Base-by-base conservation (phyloP, 2,329 filamentous ascomycete genomes). In the Huntiella bhutanensis region DNA sequence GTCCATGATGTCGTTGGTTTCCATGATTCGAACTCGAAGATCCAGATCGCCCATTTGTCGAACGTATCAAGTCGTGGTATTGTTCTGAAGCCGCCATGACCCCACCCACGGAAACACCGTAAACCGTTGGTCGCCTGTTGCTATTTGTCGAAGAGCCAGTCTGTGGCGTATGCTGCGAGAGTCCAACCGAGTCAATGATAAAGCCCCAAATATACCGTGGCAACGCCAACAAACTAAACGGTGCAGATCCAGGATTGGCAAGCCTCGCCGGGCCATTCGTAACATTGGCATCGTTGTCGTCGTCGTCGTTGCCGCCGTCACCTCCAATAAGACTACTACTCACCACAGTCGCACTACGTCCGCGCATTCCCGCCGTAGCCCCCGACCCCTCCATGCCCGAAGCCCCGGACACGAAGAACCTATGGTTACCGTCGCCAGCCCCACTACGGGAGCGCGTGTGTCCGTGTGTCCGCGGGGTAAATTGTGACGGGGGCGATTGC, bases 281-380 rank as follows among this genome's bases (percentile, higher is more conserved):
- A 28, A 28, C 22, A 28, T 28, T 28, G 22, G 22, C 7, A 28
- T 28, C 22, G 22, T 28, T 8, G 6, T 28, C 22, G 22, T 28
- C 22, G 22, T 28, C 22, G 22, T 28, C 4, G 22, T 8, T 3
- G 22, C 7, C 22, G 22, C 22, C 22, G 22, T 28, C 22, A 28
- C 22, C 22, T 28, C 22, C 22, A 28, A 28, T 28, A 6, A 28
- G 6, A 28, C 19, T 28, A 41, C 33, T 34, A 61, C 65, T 52
- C 56, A 73, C 70, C 62, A 71, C 60, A 1, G 69, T 70, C 50
- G 66, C 64, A 52, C 69, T 73, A 53, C 70, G 58, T 47, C 55
- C 62, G 51, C 64, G 44, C 28, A 45, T 22, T 33, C 61, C 51
- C 53, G 46, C 44, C 8, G 42, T 43, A 4, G 32, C 42, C 6